Percentiles rank a stretch among this genome's conserved stretches.
These are phyloP conservation scores for Neopestalotiopsis rosae DNA, from an alignment of 2,329 filamentous ascomycete species.

Conservation along the genomic window DNA sequence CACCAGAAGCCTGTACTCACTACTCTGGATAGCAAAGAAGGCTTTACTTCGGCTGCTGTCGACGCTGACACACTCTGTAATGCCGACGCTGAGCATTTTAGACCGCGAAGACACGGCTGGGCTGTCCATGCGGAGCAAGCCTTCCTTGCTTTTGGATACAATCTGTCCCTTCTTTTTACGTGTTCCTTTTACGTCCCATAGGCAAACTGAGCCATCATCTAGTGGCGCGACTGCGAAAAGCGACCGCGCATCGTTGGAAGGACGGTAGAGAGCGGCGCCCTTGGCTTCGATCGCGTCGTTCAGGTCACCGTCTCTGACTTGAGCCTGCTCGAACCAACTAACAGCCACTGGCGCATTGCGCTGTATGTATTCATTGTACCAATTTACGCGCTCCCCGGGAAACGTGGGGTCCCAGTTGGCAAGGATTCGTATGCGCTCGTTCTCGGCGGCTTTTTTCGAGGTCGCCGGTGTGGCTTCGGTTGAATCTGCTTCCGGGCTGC, in stretches of 20 bases:
- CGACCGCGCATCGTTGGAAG: slow-evolving; percentile 54
- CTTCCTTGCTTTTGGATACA: slow-evolving; percentile 67
- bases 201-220: slow-evolving; percentile 84
- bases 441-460: slow-evolving; percentile 32
- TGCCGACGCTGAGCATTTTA: slow-evolving; percentile 72
- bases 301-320: slow-evolving; percentile 44
- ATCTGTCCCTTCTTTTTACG: slow-evolving; percentile 64
- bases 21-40: slow-evolving; percentile 80
- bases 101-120: slow-evolving; percentile 52
- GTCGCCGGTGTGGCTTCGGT: slow-evolving; percentile 30
- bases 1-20: slow-evolving; percentile 47
- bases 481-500: slow-evolving; percentile 32
- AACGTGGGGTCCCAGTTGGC: slow-evolving; percentile 86
- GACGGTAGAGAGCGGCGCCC: slow-evolving; percentile 72
- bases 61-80: slow-evolving; percentile 84
- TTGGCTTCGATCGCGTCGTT: slow-evolving; percentile 68
- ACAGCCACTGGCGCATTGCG: slow-evolving; percentile 75
- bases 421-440: slow-evolving; percentile 61
- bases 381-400: slow-evolving; percentile 73
- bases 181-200: slow-evolving; percentile 78
- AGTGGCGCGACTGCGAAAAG: slow-evolving; percentile 75
- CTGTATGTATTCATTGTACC: slow-evolving; percentile 90
- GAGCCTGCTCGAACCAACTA: slow-evolving; percentile 76
- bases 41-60: slow-evolving; percentile 71
- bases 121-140: slow-evolving; percentile 67